A percentile compares a stretch with the other conserved stretches of the same genome.
Evolutionary conservation across 73 alveolate species (phyloP).

Genomic region (Blepharisma japonicum): DNA sequence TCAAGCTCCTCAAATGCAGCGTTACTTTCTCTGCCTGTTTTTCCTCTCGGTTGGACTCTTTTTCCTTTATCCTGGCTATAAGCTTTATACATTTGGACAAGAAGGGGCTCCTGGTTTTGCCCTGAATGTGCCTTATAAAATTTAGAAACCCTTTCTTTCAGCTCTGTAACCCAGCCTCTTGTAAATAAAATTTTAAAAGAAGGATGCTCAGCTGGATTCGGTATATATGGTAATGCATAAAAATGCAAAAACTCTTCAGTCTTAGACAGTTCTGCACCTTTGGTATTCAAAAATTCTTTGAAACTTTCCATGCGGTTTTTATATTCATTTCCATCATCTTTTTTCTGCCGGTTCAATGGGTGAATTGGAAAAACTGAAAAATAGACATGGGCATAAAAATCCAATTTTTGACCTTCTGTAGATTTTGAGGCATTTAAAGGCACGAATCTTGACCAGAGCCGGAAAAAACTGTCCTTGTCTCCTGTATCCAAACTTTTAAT

Average conservation of each 20-base stretch:
- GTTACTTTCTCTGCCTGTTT: conserved; percentile 22
- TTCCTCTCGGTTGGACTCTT: conserved; percentile 35
- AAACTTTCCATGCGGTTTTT: conserved; percentile 79
- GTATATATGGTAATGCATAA: conserved; percentile 96
- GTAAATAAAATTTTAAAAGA: conserved; percentile 81
- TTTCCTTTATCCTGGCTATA: conserved; percentile 55
- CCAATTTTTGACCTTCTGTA: conserved; percentile 81
- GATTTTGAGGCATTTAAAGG: conserved; percentile 76
- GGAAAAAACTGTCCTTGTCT: conserved; percentile 78
- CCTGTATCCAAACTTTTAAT: conserved; percentile 80
- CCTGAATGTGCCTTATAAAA: conserved; percentile 51
- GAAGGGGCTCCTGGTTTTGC: conserved; percentile 55
- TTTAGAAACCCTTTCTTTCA: conserved; percentile 64
- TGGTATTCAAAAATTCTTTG: conserved; percentile 83
- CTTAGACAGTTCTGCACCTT: conserved; percentile 86
- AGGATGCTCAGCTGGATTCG: conserved; percentile 88
- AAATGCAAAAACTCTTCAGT: conserved; percentile 91
- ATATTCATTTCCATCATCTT: conserved; percentile 56
- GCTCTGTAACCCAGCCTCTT: conserved; percentile 83
- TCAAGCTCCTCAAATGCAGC: conserved; percentile 13
- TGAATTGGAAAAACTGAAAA: conserved; percentile 92
- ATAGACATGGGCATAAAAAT: conserved; percentile 87
- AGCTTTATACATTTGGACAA: conserved; percentile 63
- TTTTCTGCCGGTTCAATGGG: conserved; percentile 61
- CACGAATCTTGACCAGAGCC: conserved; percentile 84